phyloP scores from a whole-genome alignment of 2,329 filamentous ascomycete species.

The Cercospora janseana region DNA sequence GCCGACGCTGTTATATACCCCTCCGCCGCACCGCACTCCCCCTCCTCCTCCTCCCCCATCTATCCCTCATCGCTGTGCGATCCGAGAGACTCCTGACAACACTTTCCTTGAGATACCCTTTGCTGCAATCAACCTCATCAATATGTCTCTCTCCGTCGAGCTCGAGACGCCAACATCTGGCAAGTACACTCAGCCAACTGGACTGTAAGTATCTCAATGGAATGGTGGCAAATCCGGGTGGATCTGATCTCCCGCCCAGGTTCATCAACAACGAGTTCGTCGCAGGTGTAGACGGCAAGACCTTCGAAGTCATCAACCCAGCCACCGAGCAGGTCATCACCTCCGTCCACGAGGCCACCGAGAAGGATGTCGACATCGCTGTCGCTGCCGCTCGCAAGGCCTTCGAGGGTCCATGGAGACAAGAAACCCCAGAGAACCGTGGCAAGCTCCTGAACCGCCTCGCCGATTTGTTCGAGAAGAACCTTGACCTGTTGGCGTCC shows the following conservation, averaged over 20 bases:
- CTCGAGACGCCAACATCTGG: conserved; percentile 67
- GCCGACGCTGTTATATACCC: conserved; percentile 23
- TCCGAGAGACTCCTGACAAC: conserved; percentile 14
- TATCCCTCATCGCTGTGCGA: conserved; percentile 28
- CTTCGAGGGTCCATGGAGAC: conserved; percentile 70
- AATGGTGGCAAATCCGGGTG: background rate
- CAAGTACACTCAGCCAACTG: conserved; percentile 55
- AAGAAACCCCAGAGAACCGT: conserved; percentile 67
- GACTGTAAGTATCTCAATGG: conserved; percentile 46
- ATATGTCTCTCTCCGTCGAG: conserved; percentile 53
- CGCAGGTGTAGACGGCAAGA: conserved; percentile 78
- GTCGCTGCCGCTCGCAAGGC: conserved; percentile 83
- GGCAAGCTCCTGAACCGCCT: conserved; percentile 70
- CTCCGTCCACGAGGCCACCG: conserved; percentile 78
- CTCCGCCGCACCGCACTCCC: conserved; percentile 20
- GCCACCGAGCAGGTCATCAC: conserved; percentile 79
- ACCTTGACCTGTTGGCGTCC: conserved; percentile 71
- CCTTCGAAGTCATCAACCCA: conserved; percentile 90
- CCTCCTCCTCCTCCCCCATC: conserved; percentile 9
- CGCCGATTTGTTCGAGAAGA: conserved; percentile 75
- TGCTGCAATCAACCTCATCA: conserved; percentile 16
- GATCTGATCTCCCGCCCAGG: conserved; percentile 43
- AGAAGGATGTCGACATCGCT: conserved; percentile 79
- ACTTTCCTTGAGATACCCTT: conserved; percentile 27
- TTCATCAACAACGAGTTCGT: conserved; percentile 96